phyloP scores from a whole-genome alignment of 805 yeast genomes.

The Metschnikowia picachoensis region DNA sequence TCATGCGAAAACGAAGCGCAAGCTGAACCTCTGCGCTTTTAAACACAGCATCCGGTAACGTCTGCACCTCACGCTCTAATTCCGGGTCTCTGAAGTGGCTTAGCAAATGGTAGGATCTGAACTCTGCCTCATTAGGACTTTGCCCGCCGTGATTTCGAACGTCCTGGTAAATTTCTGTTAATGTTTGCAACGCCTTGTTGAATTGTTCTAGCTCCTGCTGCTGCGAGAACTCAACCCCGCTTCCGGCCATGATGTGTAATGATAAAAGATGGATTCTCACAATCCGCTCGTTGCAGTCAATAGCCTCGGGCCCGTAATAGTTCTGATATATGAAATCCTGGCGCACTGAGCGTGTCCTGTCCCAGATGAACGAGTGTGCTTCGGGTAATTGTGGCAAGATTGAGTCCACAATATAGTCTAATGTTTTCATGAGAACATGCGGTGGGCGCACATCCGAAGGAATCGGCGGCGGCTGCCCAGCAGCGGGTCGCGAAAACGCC shows the following conservation, averaged over 20 bases:
- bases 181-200: conserved; percentile 83
- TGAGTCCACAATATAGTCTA: conserved; percentile 66
- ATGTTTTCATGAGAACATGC: conserved; percentile 56
- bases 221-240: conserved; percentile 68
- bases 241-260: conserved; percentile 81
- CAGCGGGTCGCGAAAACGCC: conserved; percentile 94
- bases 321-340: conserved; percentile 97
- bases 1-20: conserved; percentile 66
- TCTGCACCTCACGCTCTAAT: conserved; percentile 69
- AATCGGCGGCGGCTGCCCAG: conserved; percentile 96
- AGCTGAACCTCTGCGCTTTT: conserved; percentile 56
- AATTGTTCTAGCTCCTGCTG: conserved; percentile 96
- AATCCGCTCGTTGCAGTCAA: conserved; percentile 87
- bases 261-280: conserved; percentile 83
- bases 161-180: conserved; percentile 83
- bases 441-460: conserved; percentile 99
- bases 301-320: conserved; percentile 88
- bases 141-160: conserved; percentile 63
- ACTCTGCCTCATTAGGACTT: conserved; percentile 87
- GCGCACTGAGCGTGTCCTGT: conserved; percentile 91
- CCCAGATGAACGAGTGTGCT: conserved; percentile 92
- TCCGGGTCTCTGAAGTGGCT: conserved; percentile 84
- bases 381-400: conserved; percentile 69
- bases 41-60: conserved; percentile 56
- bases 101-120: conserved; percentile 80